A percentile compares a stretch with the other conserved stretches of the same genome.
Conservation (phyloP, 2,329 filamentous ascomycete genomes). For the Cytospora schulzeri region DNA sequence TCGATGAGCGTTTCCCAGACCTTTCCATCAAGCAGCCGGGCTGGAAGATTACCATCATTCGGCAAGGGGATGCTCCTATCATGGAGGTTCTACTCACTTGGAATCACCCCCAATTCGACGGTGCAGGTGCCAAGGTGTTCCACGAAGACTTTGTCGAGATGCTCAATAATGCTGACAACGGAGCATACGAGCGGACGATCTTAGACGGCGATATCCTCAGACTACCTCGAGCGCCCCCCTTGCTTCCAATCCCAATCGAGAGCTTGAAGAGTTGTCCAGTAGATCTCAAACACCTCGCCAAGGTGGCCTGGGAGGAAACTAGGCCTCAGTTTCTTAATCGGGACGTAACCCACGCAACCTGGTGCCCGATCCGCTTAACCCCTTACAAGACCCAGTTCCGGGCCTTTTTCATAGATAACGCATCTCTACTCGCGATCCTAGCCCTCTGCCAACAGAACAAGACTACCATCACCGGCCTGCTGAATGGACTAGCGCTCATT, state of each 20-base stretch:
- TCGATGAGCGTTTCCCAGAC: slow-evolving; percentile 28
- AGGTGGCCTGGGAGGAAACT: slow-evolving; percentile 25
- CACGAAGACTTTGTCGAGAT: slow-evolving; percentile 33
- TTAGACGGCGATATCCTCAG: slow-evolving; percentile 32
- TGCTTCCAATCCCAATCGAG: slow-evolving; percentile 35
- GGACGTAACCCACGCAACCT: slow-evolving; percentile 28
- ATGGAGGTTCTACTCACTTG: slow-evolving; percentile 28
- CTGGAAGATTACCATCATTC: slow-evolving; percentile 27
- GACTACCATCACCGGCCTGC: slow-evolving; percentile 27
- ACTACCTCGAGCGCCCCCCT: slow-evolving; percentile 31
- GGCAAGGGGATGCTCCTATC: slow-evolving; percentile 21
- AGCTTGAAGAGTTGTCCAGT: slow-evolving; percentile 14
- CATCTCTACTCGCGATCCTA: slow-evolving; percentile 21
- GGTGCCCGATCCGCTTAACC: slow-evolving; percentile 26
- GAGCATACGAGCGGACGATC: slow-evolving; percentile 29
- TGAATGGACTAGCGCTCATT: slow-evolving; percentile 26
- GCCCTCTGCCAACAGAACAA: slow-evolving; percentile 26
- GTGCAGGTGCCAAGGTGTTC: slow-evolving; percentile 23
- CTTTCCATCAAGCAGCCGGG: slow-evolving; percentile 23
- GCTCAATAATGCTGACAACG: slow-evolving; percentile 32
- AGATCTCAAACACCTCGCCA: slow-evolving; percentile 11
- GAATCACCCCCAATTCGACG: slow-evolving; percentile 27
- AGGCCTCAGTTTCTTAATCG: slow-evolving; percentile 25
- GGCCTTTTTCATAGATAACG: slow-evolving; percentile 20
- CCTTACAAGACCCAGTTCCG: slow-evolving; percentile 23